Evolutionary conservation across 768 basidiomycete species (phyloP).

Genomic region (Leccinum disarticulatum): DNA sequence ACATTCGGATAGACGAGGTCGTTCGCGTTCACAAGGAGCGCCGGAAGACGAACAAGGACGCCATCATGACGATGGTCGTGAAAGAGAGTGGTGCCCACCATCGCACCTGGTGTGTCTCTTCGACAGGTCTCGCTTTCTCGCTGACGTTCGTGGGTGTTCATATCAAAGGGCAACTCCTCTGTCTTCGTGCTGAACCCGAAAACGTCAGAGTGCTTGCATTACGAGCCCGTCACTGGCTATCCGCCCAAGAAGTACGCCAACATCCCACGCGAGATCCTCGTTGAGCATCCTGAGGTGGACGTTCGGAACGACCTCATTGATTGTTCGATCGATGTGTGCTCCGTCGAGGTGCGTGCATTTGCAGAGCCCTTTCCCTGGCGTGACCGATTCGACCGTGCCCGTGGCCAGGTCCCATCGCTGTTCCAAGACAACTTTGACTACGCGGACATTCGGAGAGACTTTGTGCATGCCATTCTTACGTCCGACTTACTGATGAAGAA

Average conservation of each 20-base stretch:
- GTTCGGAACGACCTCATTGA: constrained; percentile 87
- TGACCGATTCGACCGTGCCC: constrained; percentile 1
- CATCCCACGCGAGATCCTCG: constrained; percentile 78
- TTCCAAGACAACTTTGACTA: constrained; percentile 99
- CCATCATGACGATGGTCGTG: constrained; percentile 95
- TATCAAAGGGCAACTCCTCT: constrained; percentile 70
- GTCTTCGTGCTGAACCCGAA: constrained; percentile 77
- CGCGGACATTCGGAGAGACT: constrained; percentile 86
- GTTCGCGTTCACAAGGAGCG: constrained; percentile 87
- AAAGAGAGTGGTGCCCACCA: constrained; percentile 74
- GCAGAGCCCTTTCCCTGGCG: not conserved
- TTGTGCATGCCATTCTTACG: constrained; percentile 76
- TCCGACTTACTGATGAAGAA: constrained; percentile 70
- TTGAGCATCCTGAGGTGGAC: constrained; percentile 75
- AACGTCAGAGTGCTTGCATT: constrained; percentile 82
- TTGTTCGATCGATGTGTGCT: constrained; percentile 90
- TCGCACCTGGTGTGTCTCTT: constrained; percentile 61
- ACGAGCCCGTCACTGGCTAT: constrained; percentile 71
- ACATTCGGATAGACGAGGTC: constrained; percentile 86
- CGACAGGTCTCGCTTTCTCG: not conserved
- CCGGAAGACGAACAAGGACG: constrained; percentile 84
- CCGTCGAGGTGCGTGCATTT: constrained; percentile 68
- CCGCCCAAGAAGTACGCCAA: constrained; percentile 60
- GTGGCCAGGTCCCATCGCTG: constrained; percentile 78
- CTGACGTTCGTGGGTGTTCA: constrained; percentile 27